Percentiles rank a stretch among this genome's conserved stretches.
These are phyloP conservation scores for Lagerstroemia speciosa DNA, from an alignment of 345 rosid genomes.

Conservation along the genomic window DNA sequence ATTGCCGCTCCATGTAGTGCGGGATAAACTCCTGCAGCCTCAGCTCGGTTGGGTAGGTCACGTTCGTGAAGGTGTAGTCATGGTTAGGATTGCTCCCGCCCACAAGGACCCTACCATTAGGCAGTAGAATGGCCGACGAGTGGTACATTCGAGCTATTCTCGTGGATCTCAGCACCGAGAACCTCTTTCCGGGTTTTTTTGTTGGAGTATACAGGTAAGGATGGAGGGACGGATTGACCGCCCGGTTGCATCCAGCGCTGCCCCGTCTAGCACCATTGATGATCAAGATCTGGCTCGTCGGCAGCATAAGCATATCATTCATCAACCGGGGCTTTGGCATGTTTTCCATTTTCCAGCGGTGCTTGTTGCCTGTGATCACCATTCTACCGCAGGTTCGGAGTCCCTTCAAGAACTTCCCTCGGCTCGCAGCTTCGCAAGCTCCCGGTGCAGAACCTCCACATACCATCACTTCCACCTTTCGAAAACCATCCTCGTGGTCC, in stretches of 20 bases:
- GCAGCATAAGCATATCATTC: constrained; percentile 46
- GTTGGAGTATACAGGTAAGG: constrained; percentile 29
- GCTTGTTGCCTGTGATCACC: constrained; percentile 24
- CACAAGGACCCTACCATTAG: constrained; percentile 40
- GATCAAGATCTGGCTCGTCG: constrained; percentile 39
- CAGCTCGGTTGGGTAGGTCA: constrained; percentile 39
- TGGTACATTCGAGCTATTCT: constrained; percentile 46
- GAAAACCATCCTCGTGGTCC: constrained; percentile 12
- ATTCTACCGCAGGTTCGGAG: constrained; percentile 29
- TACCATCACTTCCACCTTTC: constrained; percentile 35
- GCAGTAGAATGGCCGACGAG: constrained; percentile 42
- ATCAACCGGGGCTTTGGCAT: constrained; percentile 51
- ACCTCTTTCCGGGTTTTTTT: constrained; percentile 20
- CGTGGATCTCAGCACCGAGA: constrained; percentile 27
- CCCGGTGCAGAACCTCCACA: constrained; percentile 48
- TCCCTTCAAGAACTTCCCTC: constrained; percentile 19
- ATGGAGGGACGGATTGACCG: constrained; percentile 16
- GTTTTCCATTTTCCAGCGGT: constrained; percentile 39
- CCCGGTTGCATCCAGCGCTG: constrained; percentile 24
- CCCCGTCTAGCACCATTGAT: constrained; percentile 50
- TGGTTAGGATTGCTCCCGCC: constrained; percentile 51
- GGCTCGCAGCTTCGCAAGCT: constrained; percentile 19
- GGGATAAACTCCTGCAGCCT: constrained; percentile 44
- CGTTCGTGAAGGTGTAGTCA: constrained; percentile 27
- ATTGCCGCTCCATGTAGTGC: constrained; percentile 27